These are phyloP conservation scores for Rhizoctonia solani DNA, from an alignment of 1,284 basidiomycete genomes.

Conservation along the genomic window DNA sequence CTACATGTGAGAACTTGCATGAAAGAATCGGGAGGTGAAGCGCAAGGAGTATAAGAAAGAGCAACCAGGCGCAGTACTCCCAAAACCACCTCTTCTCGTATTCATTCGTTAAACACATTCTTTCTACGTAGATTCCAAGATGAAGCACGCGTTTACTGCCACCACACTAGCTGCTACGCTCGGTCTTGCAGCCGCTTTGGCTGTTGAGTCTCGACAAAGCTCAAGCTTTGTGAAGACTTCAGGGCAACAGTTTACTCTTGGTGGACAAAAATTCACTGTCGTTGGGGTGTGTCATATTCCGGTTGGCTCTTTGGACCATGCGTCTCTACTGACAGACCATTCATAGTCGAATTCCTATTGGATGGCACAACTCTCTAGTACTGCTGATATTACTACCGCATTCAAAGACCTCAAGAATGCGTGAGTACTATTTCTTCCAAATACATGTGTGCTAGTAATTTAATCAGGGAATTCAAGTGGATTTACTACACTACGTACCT, in stretches of 20 bases:
- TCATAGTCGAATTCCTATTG: slow-evolving; percentile 34
- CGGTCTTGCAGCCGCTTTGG: not conserved
- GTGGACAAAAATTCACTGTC: slow-evolving; percentile 55
- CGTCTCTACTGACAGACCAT: not conserved
- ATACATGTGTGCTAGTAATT: not conserved
- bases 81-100: not conserved
- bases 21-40: no score
- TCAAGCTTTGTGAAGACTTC: slow-evolving; percentile 54
- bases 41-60: no score
- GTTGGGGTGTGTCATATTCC: slow-evolving; percentile 47
- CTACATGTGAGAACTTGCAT: no score
- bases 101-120: not conserved
- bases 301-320: no score
- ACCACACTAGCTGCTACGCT: not conserved
- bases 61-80: no score
- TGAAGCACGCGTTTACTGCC: slow-evolving; percentile 26
- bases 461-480: slow-evolving; percentile 43
- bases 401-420: slow-evolving; percentile 59
- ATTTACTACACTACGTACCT: slow-evolving; percentile 61
- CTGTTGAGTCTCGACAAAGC: slow-evolving; percentile 16
- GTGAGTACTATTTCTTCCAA: not conserved
- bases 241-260: slow-evolving; percentile 52
- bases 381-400: slow-evolving; percentile 52
- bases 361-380: slow-evolving; percentile 40
- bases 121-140: not conserved